Evolutionary conservation across 768 basidiomycete genomes (phyloP), one percentile per base, ranked within the genome.

Genomic region (Kwoniella dendrophila): DNA sequence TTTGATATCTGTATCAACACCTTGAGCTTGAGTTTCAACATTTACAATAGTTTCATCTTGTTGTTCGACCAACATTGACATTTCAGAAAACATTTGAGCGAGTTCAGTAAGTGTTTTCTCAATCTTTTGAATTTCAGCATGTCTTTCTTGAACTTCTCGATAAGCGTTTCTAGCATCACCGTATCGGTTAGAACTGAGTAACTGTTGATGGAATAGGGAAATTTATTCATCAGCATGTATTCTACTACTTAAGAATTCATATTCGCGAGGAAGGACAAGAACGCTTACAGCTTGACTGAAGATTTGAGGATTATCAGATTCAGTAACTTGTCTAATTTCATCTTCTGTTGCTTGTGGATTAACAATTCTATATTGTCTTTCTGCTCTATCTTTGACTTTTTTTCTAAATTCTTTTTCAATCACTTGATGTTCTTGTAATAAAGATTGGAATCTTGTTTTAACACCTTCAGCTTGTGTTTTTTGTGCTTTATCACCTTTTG

Each of bases 101-200:
- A 97, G 83, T 77, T 95, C 91, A n/a, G 85, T 87, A 48, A 95
- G 80, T 3, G 92, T 96, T 69, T 85, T 83, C 78, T 95, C 92
- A 74, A 95, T 91, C 76, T 85, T 86, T 67, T 84, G 84, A 68
- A 97, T 85, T 63, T 96, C 92, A 71, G 87, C 84, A 74, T 94
- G 91, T 34, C 93, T 85, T 60, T 89, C 86, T 75, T 94, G 93
- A 0, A 93, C 92, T 79, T 96, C 93, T 51, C 86, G 84, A 77
- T 88, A 91, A 0, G 90, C 92, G 44, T 85, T 84, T 48, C 90
- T 83, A 16, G 90, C 87, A 67, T 90, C 88, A 32, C 87, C 90
- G 77, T 90, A 91, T n/a, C 86, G 85, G 52, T 85, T 86, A n/a
- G 90, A 89, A 29, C 83, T 83, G 41, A 88, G 84, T 44, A 93